A percentile compares a stretch with the other conserved stretches of the same genome.
Conservation (phyloP, 768 basidiomycete species). For the Lactarius psammicola region DNA sequence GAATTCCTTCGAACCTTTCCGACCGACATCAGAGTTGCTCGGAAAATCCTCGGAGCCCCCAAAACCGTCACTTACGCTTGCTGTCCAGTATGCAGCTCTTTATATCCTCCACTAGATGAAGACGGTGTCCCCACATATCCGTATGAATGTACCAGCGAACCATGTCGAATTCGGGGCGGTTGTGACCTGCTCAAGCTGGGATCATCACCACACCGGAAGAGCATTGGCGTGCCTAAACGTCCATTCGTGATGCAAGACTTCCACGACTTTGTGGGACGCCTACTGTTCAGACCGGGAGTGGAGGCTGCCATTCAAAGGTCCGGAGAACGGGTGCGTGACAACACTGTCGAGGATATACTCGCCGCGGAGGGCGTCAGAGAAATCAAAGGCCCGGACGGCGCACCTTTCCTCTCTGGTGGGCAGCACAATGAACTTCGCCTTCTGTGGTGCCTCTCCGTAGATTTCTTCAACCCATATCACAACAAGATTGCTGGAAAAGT, state of each 20-base stretch:
- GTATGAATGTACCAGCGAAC: background rate
- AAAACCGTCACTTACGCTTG: constrained; percentile 2
- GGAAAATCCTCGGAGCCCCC: background rate
- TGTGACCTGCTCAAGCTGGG: background rate
- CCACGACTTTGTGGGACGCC: background rate
- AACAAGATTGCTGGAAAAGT: constrained; percentile 36
- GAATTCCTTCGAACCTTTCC: background rate
- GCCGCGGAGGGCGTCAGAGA: background rate
- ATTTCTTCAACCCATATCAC: constrained; percentile 39
- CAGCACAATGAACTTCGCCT: constrained; percentile 25
- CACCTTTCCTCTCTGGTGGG: constrained; percentile 7
- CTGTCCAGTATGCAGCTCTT: constrained; percentile 2
- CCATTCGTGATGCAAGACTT: constrained; percentile 7
- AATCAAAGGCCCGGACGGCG: constrained; percentile 1
- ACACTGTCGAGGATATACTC: constrained; percentile 1
- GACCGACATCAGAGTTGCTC: constrained; percentile 2
- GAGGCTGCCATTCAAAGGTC: constrained; percentile 1
- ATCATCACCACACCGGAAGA: background rate
- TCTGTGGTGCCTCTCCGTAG: constrained; percentile 36
- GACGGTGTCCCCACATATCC: constrained; percentile 2
- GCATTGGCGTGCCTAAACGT: constrained; percentile 2
- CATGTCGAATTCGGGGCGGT: background rate
- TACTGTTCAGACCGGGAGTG: background rate
- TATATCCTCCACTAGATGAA: constrained; percentile 1
- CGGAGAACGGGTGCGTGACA: background rate